Percentiles rank a stretch among this genome's conserved stretches.
Conservation (phyloP, 345 rosid genomes). For the Linum trigynum region DNA sequence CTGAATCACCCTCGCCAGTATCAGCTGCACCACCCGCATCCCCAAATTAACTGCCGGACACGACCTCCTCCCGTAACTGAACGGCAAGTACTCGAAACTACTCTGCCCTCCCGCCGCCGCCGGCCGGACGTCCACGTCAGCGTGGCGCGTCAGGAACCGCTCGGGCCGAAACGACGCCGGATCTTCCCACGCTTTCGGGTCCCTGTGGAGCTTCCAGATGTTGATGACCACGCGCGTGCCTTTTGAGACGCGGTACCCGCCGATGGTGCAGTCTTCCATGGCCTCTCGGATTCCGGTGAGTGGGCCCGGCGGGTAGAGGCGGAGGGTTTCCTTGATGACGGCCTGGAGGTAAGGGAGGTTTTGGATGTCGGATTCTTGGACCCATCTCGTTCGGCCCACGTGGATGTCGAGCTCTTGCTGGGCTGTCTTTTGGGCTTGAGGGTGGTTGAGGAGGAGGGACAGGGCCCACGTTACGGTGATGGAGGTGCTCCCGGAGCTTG, state of each 20-base stretch:
- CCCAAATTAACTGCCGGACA: conserved; percentile 24
- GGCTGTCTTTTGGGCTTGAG: conserved; percentile 23
- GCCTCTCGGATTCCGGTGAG: conserved; percentile 32
- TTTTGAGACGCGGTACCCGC: conserved; percentile 20
- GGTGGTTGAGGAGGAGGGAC: conserved; percentile 38
- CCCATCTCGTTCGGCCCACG: conserved; percentile 40
- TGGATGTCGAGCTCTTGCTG: conserved; percentile 45
- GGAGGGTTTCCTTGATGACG: conserved; percentile 48
- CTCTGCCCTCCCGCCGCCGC: conserved; percentile 7
- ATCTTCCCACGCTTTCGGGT: conserved; percentile 28
- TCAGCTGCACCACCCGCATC: conserved; percentile 12
- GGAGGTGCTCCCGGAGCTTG: conserved; percentile 48
- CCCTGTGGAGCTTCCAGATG: conserved; percentile 34
- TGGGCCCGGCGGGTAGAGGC: conserved; percentile 34
- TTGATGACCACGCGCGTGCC: conserved; percentile 29
- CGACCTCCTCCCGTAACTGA: conserved; percentile 22
- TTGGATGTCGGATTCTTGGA: conserved; percentile 42
- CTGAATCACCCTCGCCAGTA: conserved; percentile 20
- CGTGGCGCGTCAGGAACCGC: conserved; percentile 21
- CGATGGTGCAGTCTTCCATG: conserved; percentile 20
- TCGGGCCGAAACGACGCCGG: conserved; percentile 21
- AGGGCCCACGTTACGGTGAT: conserved; percentile 38
- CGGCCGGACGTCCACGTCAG: conserved; percentile 11
- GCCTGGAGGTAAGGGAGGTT: conserved; percentile 43
- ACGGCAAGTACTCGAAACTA: conserved; percentile 20